A percentile compares a stretch with the other conserved stretches of the same genome.
Evolutionary conservation across 805 yeast species (phyloP).

Genomic region (Candida sithepensis): DNA sequence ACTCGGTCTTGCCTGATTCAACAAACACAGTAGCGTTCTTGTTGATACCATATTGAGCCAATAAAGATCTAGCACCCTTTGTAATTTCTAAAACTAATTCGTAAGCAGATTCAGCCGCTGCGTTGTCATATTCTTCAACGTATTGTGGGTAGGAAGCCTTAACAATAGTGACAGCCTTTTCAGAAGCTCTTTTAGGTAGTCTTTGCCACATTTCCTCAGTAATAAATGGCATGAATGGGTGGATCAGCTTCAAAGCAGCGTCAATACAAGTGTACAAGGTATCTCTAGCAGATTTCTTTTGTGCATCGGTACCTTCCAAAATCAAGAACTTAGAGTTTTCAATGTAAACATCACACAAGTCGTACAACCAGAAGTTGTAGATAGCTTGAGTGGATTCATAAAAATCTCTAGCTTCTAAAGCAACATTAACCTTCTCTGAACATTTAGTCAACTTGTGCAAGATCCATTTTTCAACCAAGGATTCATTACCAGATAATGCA

Average conservation of each 20-base stretch:
- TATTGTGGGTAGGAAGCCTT: slow-evolving; percentile 77
- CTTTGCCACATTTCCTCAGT: slow-evolving; percentile 99
- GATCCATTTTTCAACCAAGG: slow-evolving; percentile 96
- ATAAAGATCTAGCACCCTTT: slow-evolving; percentile 85
- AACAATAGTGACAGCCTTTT: slow-evolving; percentile 65
- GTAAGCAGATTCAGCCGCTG: slow-evolving; percentile 67
- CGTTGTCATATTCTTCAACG: slow-evolving; percentile 57
- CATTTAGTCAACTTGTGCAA: slow-evolving; percentile 78
- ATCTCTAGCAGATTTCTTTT: slow-evolving; percentile 87
- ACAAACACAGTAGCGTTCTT: slow-evolving; percentile 86
- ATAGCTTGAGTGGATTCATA: slow-evolving; percentile 81
- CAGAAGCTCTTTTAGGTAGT: slow-evolving; percentile 80
- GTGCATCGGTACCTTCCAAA: slow-evolving; percentile 82
- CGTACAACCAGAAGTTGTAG: slow-evolving; percentile 92
- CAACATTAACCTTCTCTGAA: slow-evolving; percentile 56
- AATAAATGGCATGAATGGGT: slow-evolving; percentile 97
- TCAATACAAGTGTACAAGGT: slow-evolving; percentile 92
- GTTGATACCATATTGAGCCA: slow-evolving; percentile 84
- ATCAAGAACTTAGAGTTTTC: slow-evolving; percentile 94
- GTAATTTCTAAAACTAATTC: slow-evolving; percentile 82
- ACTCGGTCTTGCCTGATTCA: slow-evolving; percentile 54
- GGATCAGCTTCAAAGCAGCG: slow-evolving; percentile 85
- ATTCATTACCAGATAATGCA: slow-evolving; percentile 67
- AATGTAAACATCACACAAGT: slow-evolving; percentile 95
- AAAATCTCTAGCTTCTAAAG: slow-evolving; percentile 83